These are phyloP conservation scores for Tulasnella sp. DNA, from an alignment of 768 basidiomycete species.

Conservation along the genomic window DNA sequence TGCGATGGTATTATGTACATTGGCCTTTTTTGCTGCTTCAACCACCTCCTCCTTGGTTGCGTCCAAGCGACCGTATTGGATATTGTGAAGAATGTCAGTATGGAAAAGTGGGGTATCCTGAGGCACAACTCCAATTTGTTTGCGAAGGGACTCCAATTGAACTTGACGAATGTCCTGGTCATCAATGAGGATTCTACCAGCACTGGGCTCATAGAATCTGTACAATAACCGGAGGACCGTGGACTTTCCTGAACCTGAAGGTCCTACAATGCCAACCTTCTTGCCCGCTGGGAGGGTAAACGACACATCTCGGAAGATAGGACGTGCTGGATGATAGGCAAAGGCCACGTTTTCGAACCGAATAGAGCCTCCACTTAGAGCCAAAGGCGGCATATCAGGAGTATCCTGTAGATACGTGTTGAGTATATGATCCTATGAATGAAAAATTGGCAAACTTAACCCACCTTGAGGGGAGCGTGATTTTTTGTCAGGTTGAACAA, in stretches of 20 bases:
- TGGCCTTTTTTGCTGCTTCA: slow-evolving; percentile 72
- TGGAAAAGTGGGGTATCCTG: slow-evolving; percentile 98
- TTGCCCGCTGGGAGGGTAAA: slow-evolving; percentile 93
- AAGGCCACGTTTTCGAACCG: slow-evolving; percentile 87
- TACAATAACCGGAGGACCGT: slow-evolving; percentile 90
- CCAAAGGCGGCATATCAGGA: slow-evolving; percentile 51
- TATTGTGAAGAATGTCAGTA: slow-evolving; percentile 87
- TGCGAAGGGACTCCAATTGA: slow-evolving; percentile 57
- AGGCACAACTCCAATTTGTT: slow-evolving; percentile 81
- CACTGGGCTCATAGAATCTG: slow-evolving; percentile 79
- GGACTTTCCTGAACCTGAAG: slow-evolving; percentile 94
- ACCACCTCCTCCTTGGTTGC: slow-evolving; percentile 84
- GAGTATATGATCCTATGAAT: not conserved
- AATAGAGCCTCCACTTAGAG: slow-evolving; percentile 71
- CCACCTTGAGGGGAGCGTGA: slow-evolving; percentile 58
- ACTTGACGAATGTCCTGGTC: slow-evolving; percentile 72
- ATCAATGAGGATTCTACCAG: slow-evolving; percentile 75
- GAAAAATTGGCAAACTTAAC: slow-evolving; percentile 16
- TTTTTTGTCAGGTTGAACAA: slow-evolving; percentile 81
- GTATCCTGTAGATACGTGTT: slow-evolving; percentile 41
- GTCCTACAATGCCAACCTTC: slow-evolving; percentile 94
- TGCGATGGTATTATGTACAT: slow-evolving; percentile 69
- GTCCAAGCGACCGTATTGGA: slow-evolving; percentile 78
- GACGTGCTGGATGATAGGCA: slow-evolving; percentile 80
- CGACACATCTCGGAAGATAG: slow-evolving; percentile 76